Conservation (phyloP, 176 grass and related monocot genomes). For the Urochloa ruziziensis region DNA sequence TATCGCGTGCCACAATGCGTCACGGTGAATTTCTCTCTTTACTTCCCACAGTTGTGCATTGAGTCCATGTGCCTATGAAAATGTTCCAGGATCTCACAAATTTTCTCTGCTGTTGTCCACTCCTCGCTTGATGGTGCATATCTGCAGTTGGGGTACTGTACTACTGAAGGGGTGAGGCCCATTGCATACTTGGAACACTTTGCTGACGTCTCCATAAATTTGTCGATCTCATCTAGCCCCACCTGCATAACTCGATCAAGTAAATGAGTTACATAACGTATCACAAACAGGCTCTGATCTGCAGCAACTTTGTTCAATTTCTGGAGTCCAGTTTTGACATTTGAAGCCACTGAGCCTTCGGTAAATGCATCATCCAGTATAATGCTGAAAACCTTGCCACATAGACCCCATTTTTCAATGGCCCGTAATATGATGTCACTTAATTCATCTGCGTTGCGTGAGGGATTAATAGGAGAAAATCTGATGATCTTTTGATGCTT, state of each 20-base stretch:
- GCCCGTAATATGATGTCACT: neutral
- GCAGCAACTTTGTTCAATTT: neutral
- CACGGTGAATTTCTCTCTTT: too few relatives aligned
- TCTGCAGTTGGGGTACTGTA: conserved; percentile 9
- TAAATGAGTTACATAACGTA: conserved; percentile 28
- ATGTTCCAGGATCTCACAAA: conserved; percentile 1
- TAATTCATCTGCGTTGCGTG: neutral
- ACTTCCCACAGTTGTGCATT: neutral
- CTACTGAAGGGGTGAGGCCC: neutral
- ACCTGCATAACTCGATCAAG: conserved; percentile 35
- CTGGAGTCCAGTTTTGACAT: neutral
- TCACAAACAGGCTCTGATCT: conserved; percentile 27
- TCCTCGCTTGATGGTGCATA: conserved; percentile 6
- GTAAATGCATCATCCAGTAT: conserved; percentile 18
- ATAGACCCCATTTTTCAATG: conserved; percentile 22
- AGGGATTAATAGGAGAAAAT: neutral
- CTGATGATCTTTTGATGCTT: conserved; percentile 13
- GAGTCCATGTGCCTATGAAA: conserved; percentile 3
- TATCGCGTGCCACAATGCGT: conserved; percentile 35
- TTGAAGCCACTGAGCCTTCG: conserved; percentile 18
- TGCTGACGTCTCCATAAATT: conserved; percentile 10
- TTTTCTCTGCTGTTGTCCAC: neutral
- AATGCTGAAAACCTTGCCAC: conserved; percentile 31
- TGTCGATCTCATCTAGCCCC: conserved; percentile 25
- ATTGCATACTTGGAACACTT: conserved; percentile 8